Evolutionary conservation across 2,329 filamentous ascomycete species (phyloP), one percentile per base, ranked within the genome.

Genomic region (Penicillium sp.): DNA sequence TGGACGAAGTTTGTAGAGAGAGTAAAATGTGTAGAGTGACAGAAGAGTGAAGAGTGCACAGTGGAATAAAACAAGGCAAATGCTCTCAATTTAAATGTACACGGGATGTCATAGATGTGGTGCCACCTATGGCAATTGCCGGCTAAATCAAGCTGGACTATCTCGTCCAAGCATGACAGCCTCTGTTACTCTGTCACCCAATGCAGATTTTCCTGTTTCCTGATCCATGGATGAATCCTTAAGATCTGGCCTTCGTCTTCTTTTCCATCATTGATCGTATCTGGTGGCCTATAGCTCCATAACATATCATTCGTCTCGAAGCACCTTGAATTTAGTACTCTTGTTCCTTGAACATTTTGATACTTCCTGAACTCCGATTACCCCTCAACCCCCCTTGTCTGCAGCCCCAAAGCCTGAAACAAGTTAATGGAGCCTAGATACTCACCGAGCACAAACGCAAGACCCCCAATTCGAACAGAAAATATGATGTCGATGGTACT

Each of bases 91-190:
- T 48, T 48, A 48, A 22, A 37, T 35, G 29, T 13, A 31, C 8
- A 39, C 19, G 29, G n/a, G 22, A 41, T 50, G 48, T 50, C 48
- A 50, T 50, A 24, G 33, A 50, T 26, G 45, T 61, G 56, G 58
- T 61, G 47, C 56, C 56, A 54, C 49, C 22, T 56, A 61, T 61
- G 52, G 48, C 52, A 50, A 48, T 47, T 46, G 22, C 47, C 48
- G 48, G 48, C 11, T 39, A n/a, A 19, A 46, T 35, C 50, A 31
- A 45, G 11, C 27, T 6, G 24, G 24, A 27, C 2, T 19, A n/a
- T 21, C n/a, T 39, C 35, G 16, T 41, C 19, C 5, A 41, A 41
- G 39, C 35, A 41, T 41, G 39, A 41, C 19, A 22, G 19, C 39
- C 9, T 41, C 39, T 22, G 13, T 33, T 41, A 41, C 39, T 21